A percentile compares a stretch with the other conserved stretches of the same genome.
phyloP scores from a whole-genome alignment of 192 early-diverging fungal genomes.

The Funneliformis geosporum region DNA sequence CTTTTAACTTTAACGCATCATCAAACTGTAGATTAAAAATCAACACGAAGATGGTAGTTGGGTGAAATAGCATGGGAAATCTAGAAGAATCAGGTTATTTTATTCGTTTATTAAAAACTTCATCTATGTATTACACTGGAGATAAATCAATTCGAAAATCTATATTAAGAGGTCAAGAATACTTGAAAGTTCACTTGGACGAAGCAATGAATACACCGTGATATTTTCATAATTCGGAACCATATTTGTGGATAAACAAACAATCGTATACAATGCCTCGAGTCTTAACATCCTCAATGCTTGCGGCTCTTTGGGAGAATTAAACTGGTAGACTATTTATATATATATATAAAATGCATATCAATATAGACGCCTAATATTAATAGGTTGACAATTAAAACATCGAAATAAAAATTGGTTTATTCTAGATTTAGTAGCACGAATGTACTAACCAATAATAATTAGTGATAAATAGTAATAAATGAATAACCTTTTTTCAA shows the following conservation, averaged over 20 bases:
- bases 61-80: conserved; percentile 5
- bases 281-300: conserved; percentile 11
- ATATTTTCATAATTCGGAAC: conserved; percentile 17
- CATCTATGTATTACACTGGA: neutral
- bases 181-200: neutral
- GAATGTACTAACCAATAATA: too few relatives aligned
- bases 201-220: conserved; percentile 4
- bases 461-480: too few relatives aligned
- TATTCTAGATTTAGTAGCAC: too few relatives aligned
- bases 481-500: too few relatives aligned
- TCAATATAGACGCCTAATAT: too few relatives aligned
- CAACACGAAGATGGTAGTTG: conserved; percentile 30
- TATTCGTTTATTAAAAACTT: conserved; percentile 7
- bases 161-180: neutral
- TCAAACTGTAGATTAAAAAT: conserved; percentile 10
- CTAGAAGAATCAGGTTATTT: conserved; percentile 27
- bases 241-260: conserved; percentile 23
- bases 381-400: too few relatives aligned
- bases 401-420: too few relatives aligned
- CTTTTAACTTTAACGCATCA: neutral
- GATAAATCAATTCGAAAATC: neutral
- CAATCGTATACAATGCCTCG: conserved; percentile 10
- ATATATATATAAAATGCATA: too few relatives aligned
- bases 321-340: neutral
- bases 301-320: conserved; percentile 19